A percentile compares a stretch with the other conserved stretches of the same genome.
Conservation (phyloP, 805 yeast species). For the Peterozyma toletana region DNA sequence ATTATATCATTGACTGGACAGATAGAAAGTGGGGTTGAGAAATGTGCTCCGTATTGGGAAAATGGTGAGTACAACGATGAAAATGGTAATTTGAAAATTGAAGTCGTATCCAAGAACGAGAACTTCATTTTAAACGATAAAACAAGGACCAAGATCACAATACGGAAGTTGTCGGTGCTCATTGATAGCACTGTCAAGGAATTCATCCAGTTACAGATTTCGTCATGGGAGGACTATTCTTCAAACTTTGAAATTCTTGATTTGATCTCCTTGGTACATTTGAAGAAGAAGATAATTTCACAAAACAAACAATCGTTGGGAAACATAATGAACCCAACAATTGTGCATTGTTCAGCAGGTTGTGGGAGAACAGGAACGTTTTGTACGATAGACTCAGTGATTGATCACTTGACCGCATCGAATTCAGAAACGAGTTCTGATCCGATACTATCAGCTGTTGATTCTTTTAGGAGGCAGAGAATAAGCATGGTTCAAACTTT, state of each 20-base stretch:
- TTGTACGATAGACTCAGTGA: slow-evolving; percentile 59
- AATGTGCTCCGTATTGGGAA: slow-evolving; percentile 81
- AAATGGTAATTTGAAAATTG: slow-evolving; percentile 16
- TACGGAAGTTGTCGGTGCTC: slow-evolving; percentile 39
- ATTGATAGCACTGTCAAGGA: slow-evolving; percentile 29
- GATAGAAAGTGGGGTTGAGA: slow-evolving; percentile 67
- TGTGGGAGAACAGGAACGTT: slow-evolving; percentile 95
- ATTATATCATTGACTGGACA: slow-evolving; percentile 73
- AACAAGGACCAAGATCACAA: slow-evolving; percentile 15
- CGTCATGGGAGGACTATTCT: slow-evolving; percentile 82
- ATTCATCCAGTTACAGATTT: slow-evolving; percentile 68
- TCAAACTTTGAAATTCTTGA: slow-evolving; percentile 50
- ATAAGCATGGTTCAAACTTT: slow-evolving; percentile 54
- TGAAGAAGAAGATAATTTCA: slow-evolving; percentile 22
- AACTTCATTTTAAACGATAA: slow-evolving; percentile 18
- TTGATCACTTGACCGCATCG: slow-evolving; percentile 26
- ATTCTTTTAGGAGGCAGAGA: slow-evolving; percentile 41
- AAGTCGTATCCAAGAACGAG: slow-evolving; percentile 16
- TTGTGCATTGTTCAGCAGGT: slow-evolving; percentile 95
- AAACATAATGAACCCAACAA: slow-evolving; percentile 35
- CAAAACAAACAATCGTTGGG: slow-evolving; percentile 5
- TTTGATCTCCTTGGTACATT: slow-evolving; percentile 43
- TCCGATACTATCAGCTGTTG: slow-evolving; percentile 39
- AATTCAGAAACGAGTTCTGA: slow-evolving; percentile 19
- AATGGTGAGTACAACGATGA: slow-evolving; percentile 40